Percentiles rank a stretch among this genome's conserved stretches.
Evolutionary conservation across 441 rosid species (phyloP).

Genomic region (Euphorbia schlechtendalii): DNA sequence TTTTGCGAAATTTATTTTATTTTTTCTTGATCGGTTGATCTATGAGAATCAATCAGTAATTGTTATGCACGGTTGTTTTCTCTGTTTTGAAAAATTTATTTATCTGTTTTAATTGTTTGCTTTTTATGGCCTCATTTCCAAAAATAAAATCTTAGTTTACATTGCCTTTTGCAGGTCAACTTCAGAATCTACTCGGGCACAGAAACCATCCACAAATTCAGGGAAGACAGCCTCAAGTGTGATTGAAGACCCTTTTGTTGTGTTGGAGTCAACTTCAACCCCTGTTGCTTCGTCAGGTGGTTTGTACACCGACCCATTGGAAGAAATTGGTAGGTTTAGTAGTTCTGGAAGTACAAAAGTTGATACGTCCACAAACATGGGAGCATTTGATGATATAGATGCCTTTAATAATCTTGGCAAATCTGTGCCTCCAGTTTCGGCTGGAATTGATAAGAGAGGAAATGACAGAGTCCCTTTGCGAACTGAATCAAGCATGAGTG

Average conservation of each 20-base stretch:
- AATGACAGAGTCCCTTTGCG: constrained; percentile 42
- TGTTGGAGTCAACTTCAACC: constrained; percentile 47
- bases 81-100: constrained; percentile 2
- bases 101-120: background rate
- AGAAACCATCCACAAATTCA: constrained; percentile 35
- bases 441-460: constrained; percentile 35
- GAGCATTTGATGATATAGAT: constrained; percentile 56
- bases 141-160: constrained; percentile 3
- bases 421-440: constrained; percentile 38
- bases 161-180: constrained; percentile 43
- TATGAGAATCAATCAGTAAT: too few relatives aligned
- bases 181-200: constrained; percentile 44
- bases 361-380: constrained; percentile 42
- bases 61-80: background rate
- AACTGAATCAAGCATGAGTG: constrained; percentile 31
- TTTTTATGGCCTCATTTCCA: constrained; percentile 12
- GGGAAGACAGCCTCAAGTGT: constrained; percentile 36
- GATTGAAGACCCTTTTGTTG: constrained; percentile 67
- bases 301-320: constrained; percentile 48
- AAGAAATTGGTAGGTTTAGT: constrained; percentile 45
- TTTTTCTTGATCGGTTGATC: too few relatives aligned
- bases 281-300: constrained; percentile 40
- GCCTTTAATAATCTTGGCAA: constrained; percentile 58
- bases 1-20: background rate
- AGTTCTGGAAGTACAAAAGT: constrained; percentile 41